Percentiles rank a stretch among this genome's conserved stretches.
Conservation (phyloP, 768 basidiomycete species). For the Lactarius deliciosus region DNA sequence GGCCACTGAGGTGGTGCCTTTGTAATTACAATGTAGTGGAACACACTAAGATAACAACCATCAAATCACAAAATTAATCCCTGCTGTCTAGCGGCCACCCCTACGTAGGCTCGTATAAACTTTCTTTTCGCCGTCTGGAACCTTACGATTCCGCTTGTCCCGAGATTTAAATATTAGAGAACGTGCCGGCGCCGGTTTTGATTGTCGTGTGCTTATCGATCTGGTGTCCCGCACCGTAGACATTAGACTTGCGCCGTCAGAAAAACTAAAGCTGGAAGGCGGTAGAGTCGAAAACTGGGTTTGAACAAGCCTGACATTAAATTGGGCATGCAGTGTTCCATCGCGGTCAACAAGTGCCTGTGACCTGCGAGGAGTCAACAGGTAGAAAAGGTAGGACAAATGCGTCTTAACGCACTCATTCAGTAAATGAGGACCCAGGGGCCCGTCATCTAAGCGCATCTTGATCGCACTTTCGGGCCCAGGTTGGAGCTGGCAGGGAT, state of each 20-base stretch:
- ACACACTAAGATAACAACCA: neutral
- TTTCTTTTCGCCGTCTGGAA: neutral
- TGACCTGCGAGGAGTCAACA: constrained; percentile 25
- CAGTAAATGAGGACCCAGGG: constrained; percentile 18
- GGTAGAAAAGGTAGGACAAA: constrained; percentile 1
- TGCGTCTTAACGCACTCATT: constrained; percentile 41
- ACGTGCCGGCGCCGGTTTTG: neutral
- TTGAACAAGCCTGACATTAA: constrained; percentile 7
- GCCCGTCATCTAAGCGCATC: constrained; percentile 12
- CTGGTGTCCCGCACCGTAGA: neutral
- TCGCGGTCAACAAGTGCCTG: constrained; percentile 29
- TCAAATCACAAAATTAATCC: neutral
- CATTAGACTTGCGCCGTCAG: constrained; percentile 3
- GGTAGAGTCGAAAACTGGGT: neutral
- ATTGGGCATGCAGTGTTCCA: constrained; percentile 30
- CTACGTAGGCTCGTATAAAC: neutral
- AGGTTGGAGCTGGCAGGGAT: constrained; percentile 4
- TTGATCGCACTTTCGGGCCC: constrained; percentile 14
- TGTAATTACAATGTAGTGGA: neutral
- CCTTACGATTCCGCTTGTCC: neutral
- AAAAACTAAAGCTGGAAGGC: neutral
- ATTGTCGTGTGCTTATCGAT: neutral
- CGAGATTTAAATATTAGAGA: neutral
- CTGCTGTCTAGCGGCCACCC: neutral
- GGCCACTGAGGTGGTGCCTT: neutral